These are phyloP conservation scores for Thymus mandschuricus DNA, from an alignment of 257 asterid genomes.

Conservation along the genomic window DNA sequence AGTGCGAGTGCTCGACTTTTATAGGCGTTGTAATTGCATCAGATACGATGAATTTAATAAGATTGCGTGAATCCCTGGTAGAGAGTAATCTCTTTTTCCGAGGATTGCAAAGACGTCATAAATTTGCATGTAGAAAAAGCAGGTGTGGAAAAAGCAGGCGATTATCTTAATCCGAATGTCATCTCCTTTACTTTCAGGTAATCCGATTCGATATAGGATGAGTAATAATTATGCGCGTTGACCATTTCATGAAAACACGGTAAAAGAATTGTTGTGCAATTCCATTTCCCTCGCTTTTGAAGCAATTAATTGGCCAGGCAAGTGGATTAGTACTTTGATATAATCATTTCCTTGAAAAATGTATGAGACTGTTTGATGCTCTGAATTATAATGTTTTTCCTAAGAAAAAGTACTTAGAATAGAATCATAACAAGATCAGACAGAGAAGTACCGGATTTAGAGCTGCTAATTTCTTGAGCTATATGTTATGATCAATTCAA, in stretches of 20 bases:
- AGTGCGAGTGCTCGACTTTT: slow-evolving; percentile 16
- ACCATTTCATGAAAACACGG: slow-evolving; percentile 3
- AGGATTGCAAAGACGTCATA: not conserved
- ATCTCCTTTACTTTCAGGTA: slow-evolving; percentile 4
- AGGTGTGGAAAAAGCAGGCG: slow-evolving; percentile 5
- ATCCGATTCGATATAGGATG: slow-evolving; percentile 14
- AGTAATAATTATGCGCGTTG: not conserved
- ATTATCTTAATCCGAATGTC: slow-evolving; percentile 17
- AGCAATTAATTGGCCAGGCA: not conserved
- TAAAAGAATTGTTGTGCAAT: not conserved
- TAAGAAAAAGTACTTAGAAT: not conserved
- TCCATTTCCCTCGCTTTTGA: not conserved
- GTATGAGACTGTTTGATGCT: not conserved
- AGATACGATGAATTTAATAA: slow-evolving; percentile 18
- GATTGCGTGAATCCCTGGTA: slow-evolving; percentile 25
- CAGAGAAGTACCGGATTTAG: not conserved
- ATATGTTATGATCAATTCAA: not conserved
- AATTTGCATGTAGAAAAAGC: slow-evolving; percentile 1
- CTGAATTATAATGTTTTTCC: not conserved
- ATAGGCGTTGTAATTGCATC: slow-evolving; percentile 10
- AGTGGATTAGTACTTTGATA: not conserved
- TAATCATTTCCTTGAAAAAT: not conserved
- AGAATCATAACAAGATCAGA: not conserved
- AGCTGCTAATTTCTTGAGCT: not conserved
- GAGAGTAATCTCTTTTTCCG: slow-evolving; percentile 1